Base-by-base conservation (phyloP, 495 filamentous ascomycete genomes). In the Penicillium mononematosum region DNA sequence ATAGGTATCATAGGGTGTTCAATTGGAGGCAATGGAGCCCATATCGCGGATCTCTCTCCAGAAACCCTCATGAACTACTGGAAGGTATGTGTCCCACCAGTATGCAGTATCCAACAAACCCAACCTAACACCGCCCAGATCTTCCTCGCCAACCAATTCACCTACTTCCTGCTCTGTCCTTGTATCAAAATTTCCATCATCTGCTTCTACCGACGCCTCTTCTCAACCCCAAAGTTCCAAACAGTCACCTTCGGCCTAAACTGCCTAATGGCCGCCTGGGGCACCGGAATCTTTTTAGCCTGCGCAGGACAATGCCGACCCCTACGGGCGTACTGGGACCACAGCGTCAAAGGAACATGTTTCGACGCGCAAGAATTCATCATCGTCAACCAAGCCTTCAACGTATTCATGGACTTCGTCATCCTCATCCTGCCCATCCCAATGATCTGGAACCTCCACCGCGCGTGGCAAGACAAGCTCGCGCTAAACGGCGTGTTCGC, bases 191-290 rank as follows among this genome's bases (percentile, higher is more conserved):
- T 75, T 36, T 75, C 75, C 17, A 70, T 78, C 44, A 60, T 80
- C 50, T 75, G 75, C 60, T 78, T 80, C 61, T 78, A 78, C 62
- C 74, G 75, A 22, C 73, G 75, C 10, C 56, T 80, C 42, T 80
- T 80, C 61, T 63, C 74, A 4, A 72, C 71, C 6, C 68, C 64
- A 5, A 55, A 55, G 47, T 79, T 78, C 62, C 74, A 73, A 49
- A 39, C 34, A 27, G 49, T 63, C 7, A 63, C 70, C 29, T 58
- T 71, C 27, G 67, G 44, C 19, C 54, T 75, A 10, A 73, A 72
- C 64, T 52, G 52, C 39, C 61, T 77, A 8, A 74, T 77, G 14
- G 61, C 60, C 39, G 50, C 65, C 34, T 78, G 74, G 70, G 72
- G 68, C 12, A 48, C 63, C 1, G 69, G 64, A 2, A 72, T 72